Percentiles rank a stretch among this genome's conserved stretches.
These are phyloP conservation scores for Cercospora sp. DNA, from an alignment of 2,329 filamentous ascomycete genomes.

Conservation along the genomic window DNA sequence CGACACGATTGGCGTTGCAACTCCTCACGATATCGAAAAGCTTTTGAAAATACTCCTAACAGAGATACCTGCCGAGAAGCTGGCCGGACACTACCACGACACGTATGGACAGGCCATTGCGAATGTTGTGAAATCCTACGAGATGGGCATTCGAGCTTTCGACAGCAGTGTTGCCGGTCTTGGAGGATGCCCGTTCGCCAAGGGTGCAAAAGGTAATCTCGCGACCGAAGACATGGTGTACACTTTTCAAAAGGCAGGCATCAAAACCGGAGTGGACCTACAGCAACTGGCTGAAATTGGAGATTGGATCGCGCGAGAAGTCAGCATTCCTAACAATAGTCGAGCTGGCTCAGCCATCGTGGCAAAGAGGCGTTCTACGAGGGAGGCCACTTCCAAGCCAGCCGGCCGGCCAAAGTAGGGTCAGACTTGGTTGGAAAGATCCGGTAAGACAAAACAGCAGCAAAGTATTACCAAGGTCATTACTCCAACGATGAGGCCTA, in stretches of 20 bases:
- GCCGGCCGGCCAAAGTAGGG: not conserved
- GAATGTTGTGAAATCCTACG: constrained; percentile 32
- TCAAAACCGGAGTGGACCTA: constrained; percentile 33
- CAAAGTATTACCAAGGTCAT: constrained; percentile 22
- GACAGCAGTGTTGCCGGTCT: constrained; percentile 35
- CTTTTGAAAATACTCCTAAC: constrained; percentile 39
- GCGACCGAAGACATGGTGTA: constrained; percentile 37
- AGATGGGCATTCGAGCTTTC: constrained; percentile 32
- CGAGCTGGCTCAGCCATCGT: constrained; percentile 30
- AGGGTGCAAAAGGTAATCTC: constrained; percentile 34
- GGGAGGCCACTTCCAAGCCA: not conserved
- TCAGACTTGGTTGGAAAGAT: constrained; percentile 22
- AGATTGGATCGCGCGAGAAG: constrained; percentile 31
- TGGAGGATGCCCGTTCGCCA: constrained; percentile 35
- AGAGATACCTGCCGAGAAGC: constrained; percentile 27
- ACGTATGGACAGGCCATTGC: constrained; percentile 36
- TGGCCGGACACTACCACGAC: constrained; percentile 38
- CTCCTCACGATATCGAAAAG: constrained; percentile 32
- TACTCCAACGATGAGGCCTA: constrained; percentile 25
- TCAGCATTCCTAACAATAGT: constrained; percentile 29
- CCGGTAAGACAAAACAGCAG: constrained; percentile 20
- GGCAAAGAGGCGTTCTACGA: constrained; percentile 11
- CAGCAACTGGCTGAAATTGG: constrained; percentile 27
- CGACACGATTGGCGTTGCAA: constrained; percentile 33
- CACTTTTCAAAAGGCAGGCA: constrained; percentile 29